phyloP scores from a whole-genome alignment of 495 filamentous ascomycete genomes.

The Saxophila tyrrhenica region DNA sequence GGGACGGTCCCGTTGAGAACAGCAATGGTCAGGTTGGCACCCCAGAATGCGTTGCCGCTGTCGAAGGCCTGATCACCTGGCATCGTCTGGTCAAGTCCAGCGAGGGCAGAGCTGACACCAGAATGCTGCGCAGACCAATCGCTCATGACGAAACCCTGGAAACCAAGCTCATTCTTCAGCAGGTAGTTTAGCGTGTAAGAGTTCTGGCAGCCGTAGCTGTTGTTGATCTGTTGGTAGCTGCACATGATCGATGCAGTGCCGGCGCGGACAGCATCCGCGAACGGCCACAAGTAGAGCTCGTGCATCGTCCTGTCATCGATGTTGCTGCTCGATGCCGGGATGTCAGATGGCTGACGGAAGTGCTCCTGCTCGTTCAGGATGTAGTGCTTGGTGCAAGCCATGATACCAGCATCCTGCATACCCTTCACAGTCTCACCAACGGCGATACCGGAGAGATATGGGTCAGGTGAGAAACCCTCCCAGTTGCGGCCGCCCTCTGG shows the following conservation, averaged over 20 bases:
- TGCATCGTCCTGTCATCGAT: slow-evolving; percentile 92
- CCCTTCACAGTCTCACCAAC: slow-evolving; percentile 29
- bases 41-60: slow-evolving; percentile 67
- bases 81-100: slow-evolving; percentile 93
- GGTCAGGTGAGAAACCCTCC: slow-evolving; percentile 42
- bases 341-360: slow-evolving; percentile 53
- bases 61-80: slow-evolving; percentile 75
- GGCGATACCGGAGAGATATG: slow-evolving; percentile 31
- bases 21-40: slow-evolving; percentile 71
- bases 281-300: slow-evolving; percentile 87
- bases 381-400: slow-evolving; percentile 33
- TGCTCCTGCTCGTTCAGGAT: slow-evolving; percentile 39
- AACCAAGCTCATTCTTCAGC: slow-evolving; percentile 83
- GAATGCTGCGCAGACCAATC: slow-evolving; percentile 85
- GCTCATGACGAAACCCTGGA: slow-evolving; percentile 76
- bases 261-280: slow-evolving; percentile 45
- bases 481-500: slow-evolving; percentile 83
- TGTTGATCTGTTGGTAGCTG: slow-evolving; percentile 79
- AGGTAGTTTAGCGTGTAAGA: slow-evolving; percentile 68
- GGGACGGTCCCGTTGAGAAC: slow-evolving; percentile 87
- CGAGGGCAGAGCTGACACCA: slow-evolving; percentile 64
- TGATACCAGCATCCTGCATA: slow-evolving; percentile 30
- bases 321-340: slow-evolving; percentile 50
- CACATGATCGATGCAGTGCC: slow-evolving; percentile 56
- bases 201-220: slow-evolving; percentile 58